Evolutionary conservation across 179 eudicot species (phyloP).

Genomic region (Beta macrorhiza): DNA sequence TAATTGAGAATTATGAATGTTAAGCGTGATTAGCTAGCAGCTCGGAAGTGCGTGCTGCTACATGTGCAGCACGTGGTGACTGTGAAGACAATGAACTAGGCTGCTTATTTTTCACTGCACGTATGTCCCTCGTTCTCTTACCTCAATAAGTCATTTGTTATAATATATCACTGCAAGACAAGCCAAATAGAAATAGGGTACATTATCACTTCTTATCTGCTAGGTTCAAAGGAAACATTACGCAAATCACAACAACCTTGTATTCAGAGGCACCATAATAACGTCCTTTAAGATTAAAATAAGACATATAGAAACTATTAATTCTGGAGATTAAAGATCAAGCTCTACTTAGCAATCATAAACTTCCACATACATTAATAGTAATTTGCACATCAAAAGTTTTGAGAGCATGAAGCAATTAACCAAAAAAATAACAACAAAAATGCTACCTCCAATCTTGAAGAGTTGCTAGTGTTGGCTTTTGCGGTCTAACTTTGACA

Average conservation of each 20-base stretch:
- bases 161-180: no score
- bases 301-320: background rate
- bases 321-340: background rate
- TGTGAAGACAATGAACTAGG: no score
- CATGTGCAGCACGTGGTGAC: no score
- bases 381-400: background rate
- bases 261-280: background rate
- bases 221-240: background rate
- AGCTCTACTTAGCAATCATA: background rate
- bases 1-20: no score
- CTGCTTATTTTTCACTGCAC: no score
- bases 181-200: no score
- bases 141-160: no score
- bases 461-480: background rate
- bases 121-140: no score
- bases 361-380: background rate
- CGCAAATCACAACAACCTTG: background rate
- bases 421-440: background rate
- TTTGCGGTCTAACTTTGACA: background rate
- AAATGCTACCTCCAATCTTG: background rate
- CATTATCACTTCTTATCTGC: background rate
- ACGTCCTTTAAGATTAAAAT: background rate
- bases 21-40: no score
- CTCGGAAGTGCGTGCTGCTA: no score
- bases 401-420: background rate